Conservation (phyloP, 2,329 filamentous ascomycete genomes). For the Alternaria solani region DNA sequence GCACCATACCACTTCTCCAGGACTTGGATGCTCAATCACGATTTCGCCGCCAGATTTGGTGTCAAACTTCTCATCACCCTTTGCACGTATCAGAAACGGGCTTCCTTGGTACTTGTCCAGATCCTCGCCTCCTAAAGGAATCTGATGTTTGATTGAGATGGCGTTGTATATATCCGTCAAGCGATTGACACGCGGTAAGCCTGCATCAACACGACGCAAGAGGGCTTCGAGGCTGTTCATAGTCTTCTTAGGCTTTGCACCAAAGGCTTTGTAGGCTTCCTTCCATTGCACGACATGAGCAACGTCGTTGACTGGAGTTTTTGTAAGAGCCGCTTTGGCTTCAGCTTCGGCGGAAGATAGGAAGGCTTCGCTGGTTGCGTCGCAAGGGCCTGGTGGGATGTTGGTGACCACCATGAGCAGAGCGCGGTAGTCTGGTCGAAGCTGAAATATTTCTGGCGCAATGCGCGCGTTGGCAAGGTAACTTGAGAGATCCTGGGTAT, state of each 20-base stretch:
- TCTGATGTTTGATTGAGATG: constrained; percentile 51
- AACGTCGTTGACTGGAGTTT: constrained; percentile 39
- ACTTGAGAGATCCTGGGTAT: not conserved
- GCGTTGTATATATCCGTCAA: constrained; percentile 54
- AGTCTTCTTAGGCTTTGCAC: constrained; percentile 50
- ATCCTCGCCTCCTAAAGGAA: constrained; percentile 52
- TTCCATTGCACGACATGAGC: constrained; percentile 52
- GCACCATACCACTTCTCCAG: constrained; percentile 53
- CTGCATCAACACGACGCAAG: constrained; percentile 43
- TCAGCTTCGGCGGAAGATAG: constrained; percentile 39
- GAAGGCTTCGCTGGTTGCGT: constrained; percentile 41
- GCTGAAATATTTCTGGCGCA: constrained; percentile 40
- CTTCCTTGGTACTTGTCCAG: constrained; percentile 49
- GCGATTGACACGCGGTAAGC: constrained; percentile 50
- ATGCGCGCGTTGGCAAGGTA: constrained; percentile 18
- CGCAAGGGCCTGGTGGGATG: constrained; percentile 45
- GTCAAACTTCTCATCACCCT: constrained; percentile 48
- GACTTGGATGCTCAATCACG: constrained; percentile 28
- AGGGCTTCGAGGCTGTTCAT: constrained; percentile 51
- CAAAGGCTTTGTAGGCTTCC: constrained; percentile 51
- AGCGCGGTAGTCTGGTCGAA: constrained; percentile 51
- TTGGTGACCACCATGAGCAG: constrained; percentile 47
- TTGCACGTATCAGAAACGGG: constrained; percentile 42
- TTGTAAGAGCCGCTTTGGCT: constrained; percentile 19
- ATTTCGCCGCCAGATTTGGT: constrained; percentile 41